Percentiles rank a stretch among this genome's conserved stretches.
Evolutionary conservation across 2,329 filamentous ascomycete genomes (phyloP).

Genomic region (Daldinia eschscholtzii): DNA sequence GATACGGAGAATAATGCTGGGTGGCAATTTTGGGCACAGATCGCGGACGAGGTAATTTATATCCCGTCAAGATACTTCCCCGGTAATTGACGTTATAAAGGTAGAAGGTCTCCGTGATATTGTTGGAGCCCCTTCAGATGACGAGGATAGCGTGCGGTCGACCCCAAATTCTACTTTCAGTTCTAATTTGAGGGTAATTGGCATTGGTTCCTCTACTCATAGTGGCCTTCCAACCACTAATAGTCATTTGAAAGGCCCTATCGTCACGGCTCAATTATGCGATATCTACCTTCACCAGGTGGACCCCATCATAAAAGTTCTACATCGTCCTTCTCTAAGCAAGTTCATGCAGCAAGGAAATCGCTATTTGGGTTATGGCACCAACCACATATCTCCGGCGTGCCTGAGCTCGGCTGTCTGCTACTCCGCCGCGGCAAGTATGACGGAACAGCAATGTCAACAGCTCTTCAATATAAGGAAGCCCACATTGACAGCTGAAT

Average conservation of each 20-base stretch:
- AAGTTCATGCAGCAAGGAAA: slow-evolving; percentile 44
- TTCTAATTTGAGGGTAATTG: slow-evolving; percentile 12
- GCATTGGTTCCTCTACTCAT: slow-evolving; percentile 3
- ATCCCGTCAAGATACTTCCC: neutral
- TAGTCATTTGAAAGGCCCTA: neutral
- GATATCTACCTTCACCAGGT: slow-evolving; percentile 44
- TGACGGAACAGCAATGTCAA: slow-evolving; percentile 47
- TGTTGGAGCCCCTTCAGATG: slow-evolving; percentile 21
- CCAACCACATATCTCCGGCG: slow-evolving; percentile 31
- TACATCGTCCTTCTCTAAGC: slow-evolving; percentile 43
- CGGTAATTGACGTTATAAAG: slow-evolving; percentile 14
- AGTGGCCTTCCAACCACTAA: neutral
- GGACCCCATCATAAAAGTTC: slow-evolving; percentile 47
- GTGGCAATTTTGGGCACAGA: slow-evolving; percentile 27
- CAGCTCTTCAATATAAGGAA: slow-evolving; percentile 36
- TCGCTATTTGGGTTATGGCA: slow-evolving; percentile 46
- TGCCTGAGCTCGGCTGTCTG: slow-evolving; percentile 44
- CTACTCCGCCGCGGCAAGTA: slow-evolving; percentile 45
- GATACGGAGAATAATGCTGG: slow-evolving; percentile 17
- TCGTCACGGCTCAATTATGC: slow-evolving; percentile 36
- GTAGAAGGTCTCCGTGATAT: slow-evolving; percentile 26
- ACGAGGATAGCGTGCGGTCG: slow-evolving; percentile 23
- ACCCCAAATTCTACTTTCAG: slow-evolving; percentile 8
- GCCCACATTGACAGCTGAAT: slow-evolving; percentile 26
- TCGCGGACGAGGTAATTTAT: slow-evolving; percentile 23